phyloP scores from a whole-genome alignment of 169 alveolate genomes.

The Cryptosporidium muris region DNA sequence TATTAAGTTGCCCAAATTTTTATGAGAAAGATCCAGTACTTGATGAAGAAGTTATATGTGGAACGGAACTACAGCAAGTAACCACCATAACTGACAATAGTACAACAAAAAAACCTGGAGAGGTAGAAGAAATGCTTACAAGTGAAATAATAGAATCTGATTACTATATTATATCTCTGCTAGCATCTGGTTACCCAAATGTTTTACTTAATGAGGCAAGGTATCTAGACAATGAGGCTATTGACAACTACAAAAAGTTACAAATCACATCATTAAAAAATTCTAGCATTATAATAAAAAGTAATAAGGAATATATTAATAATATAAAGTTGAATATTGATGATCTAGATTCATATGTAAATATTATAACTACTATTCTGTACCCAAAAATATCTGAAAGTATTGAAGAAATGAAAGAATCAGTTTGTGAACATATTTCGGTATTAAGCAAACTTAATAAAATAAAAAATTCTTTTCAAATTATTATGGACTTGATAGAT shows the following conservation, averaged over 20 bases:
- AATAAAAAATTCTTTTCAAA: slow-evolving; percentile 4
- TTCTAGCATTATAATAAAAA: slow-evolving; percentile 40
- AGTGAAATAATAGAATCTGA: background rate
- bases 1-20: no score
- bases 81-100: no score
- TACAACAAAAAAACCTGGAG: background rate
- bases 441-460: slow-evolving; percentile 3
- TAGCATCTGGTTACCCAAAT: slow-evolving; percentile 48
- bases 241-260: background rate
- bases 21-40: no score
- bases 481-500: slow-evolving; percentile 27
- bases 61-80: no score
- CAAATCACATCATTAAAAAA: slow-evolving; percentile 16
- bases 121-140: background rate
- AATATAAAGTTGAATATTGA: slow-evolving; percentile 7
- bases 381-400: background rate
- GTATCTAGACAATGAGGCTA: slow-evolving; percentile 10
- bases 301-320: slow-evolving; percentile 7
- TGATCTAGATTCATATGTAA: slow-evolving; percentile 6
- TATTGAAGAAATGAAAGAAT: background rate
- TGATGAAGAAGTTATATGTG: no score
- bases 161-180: slow-evolving; percentile 24
- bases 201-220: slow-evolving; percentile 16
- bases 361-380: background rate
- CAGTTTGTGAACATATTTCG: background rate